Evolutionary conservation across 2,329 filamentous ascomycete genomes (phyloP), one percentile per base, ranked within the genome.

Genomic region (Epichloe typhina): DNA sequence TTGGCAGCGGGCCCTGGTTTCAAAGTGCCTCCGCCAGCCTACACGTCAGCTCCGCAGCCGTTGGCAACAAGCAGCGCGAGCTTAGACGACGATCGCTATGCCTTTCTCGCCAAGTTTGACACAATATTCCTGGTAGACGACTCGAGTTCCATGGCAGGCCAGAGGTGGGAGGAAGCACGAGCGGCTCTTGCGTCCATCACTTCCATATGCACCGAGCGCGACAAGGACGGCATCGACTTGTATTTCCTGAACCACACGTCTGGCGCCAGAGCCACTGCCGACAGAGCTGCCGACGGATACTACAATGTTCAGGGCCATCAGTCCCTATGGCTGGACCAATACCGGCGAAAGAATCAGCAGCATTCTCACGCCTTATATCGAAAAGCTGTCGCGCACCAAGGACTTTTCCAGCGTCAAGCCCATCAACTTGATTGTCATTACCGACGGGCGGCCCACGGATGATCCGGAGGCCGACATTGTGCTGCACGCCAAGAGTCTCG

Each of bases 81-180:
- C 40, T 19, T 15, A 19, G 66, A 68, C 21, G 82, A 88, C 57
- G 83, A 88, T 59, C 77, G 74, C 2, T 93, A 87, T 62, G 76
- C 81, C 2, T 95, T 95, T 63, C 80, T 97, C 5, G 65, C 69
- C 41, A 74, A 74, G 15, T 96, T 95, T 63, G 88, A 97, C 68
- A 96, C 89, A 35, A 69, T 91, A 51, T 90, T 97, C 64, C 69
- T 97, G 1, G 88, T 97, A 62, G 91, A 97, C 63, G 91, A 97
- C 70, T 89, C 84, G n/a, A 80, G 81, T 5, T 90, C 84, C 58
- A 97, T 97, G 91, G 73, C 1, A 23, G 87, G 84, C 15, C 62
- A 70, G n/a, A 77, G 75, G 21, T 97, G 91, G 91, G 66, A 69
- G 12, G 86, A 96, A 65, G 86, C 87, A 0, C 69, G 75, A 26